Conservation (phyloP, 306 rosid genomes). For the Carpinus viminea region DNA sequence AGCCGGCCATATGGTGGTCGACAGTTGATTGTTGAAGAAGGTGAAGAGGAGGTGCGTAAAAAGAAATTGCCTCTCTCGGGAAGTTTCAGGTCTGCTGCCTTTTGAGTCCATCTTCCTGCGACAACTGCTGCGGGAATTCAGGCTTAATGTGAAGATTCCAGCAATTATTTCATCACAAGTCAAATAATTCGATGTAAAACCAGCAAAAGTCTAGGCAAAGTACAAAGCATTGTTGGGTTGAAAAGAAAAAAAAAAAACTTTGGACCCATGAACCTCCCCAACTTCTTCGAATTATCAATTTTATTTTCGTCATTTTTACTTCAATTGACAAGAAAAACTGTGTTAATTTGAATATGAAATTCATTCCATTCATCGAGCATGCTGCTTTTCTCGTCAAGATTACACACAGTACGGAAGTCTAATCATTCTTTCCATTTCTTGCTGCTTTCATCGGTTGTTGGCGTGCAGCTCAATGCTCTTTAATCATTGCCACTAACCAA, state of each 20-base stretch:
- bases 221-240: not conserved
- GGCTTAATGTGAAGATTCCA: not conserved
- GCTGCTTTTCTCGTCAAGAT: not conserved
- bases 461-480: not conserved
- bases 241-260: not conserved
- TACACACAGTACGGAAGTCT: not conserved
- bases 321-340: too few relatives aligned
- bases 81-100: too few relatives aligned
- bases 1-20: too few relatives aligned
- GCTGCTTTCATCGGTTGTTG: slow-evolving; percentile 12
- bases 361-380: not conserved
- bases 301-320: too few relatives aligned
- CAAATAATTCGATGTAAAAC: not conserved
- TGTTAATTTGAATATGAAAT: not conserved
- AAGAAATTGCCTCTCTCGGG: too few relatives aligned
- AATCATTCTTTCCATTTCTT: not conserved
- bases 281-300: too few relatives aligned
- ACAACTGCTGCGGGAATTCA: not conserved
- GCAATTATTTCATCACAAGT: not conserved
- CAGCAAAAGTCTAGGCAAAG: not conserved
- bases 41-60: too few relatives aligned
- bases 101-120: too few relatives aligned
- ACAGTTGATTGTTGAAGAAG: too few relatives aligned
- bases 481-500: slow-evolving; percentile 14
- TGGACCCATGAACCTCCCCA: not conserved